Conservation (phyloP, 345 rosid genomes). For the Dovyalis caffra region DNA sequence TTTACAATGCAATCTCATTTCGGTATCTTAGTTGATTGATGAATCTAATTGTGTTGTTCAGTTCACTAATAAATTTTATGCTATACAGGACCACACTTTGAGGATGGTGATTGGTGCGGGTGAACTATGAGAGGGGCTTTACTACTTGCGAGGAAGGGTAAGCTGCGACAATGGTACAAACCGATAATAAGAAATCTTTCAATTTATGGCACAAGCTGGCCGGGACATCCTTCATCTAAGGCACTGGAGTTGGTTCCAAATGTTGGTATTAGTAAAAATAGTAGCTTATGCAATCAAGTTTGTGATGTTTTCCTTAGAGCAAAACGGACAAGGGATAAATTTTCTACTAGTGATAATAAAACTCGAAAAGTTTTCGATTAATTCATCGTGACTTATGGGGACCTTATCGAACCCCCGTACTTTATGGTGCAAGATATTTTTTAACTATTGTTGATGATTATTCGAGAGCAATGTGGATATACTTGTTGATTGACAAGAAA, state of each 20-base stretch:
- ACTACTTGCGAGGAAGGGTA: not conserved
- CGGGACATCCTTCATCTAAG: slow-evolving; percentile 3
- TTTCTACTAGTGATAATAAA: slow-evolving; percentile 3
- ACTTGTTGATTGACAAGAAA: slow-evolving; percentile 10
- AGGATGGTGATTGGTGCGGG: slow-evolving; percentile 26
- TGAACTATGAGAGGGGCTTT: not conserved
- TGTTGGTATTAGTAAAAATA: not conserved
- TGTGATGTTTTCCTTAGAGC: slow-evolving; percentile 21
- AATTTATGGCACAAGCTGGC: slow-evolving; percentile 17
- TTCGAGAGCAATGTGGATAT: slow-evolving; percentile 1
- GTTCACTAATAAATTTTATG: slow-evolving; percentile 10
- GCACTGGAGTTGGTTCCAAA: not conserved
- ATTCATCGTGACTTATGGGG: not conserved
- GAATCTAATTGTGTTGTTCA: too few species aligned
- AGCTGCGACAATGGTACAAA: not conserved
- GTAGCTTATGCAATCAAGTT: not conserved
- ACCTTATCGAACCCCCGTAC: not conserved
- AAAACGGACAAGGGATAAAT: slow-evolving; percentile 6
- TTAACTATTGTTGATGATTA: slow-evolving; percentile 27
- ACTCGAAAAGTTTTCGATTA: slow-evolving; percentile 3
- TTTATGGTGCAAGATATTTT: not conserved
- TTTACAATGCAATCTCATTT: not conserved
- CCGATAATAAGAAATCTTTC: too few species aligned
- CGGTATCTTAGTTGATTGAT: too few species aligned
- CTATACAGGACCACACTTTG: slow-evolving; percentile 14